phyloP scores from a whole-genome alignment of 2,329 filamentous ascomycete genomes.

The Aspergillus sp. region DNA sequence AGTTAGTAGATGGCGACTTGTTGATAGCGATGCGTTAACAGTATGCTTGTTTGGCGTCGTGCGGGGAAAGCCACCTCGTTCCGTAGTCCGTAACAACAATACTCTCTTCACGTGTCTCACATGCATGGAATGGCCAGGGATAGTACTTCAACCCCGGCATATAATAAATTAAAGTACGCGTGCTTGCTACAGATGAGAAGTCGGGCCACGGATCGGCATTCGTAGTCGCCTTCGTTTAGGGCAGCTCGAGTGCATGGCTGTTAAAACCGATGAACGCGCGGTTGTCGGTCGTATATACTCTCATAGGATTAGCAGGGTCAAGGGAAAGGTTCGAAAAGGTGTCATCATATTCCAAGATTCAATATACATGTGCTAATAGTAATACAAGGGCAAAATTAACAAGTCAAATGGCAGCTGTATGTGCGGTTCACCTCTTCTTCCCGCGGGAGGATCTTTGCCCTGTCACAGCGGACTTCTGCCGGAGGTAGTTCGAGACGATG shows the following conservation, averaged over 20 bases:
- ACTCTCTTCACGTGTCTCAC: not conserved
- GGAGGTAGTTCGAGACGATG: slow-evolving; percentile 67
- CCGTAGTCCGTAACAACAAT: not conserved
- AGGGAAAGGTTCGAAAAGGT: slow-evolving; percentile 10
- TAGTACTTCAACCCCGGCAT: not conserved
- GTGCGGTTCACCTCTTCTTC: slow-evolving; percentile 20
- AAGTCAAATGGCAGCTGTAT: not conserved
- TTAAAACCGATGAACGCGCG: not conserved
- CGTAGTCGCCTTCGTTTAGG: not conserved
- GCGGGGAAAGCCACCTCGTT: slow-evolving; percentile 5
- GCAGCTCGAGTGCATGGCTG: not conserved
- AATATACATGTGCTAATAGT: slow-evolving; percentile 28
- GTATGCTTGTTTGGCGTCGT: not conserved
- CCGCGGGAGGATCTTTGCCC: slow-evolving; percentile 22
- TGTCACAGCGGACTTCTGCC: slow-evolving; percentile 50
- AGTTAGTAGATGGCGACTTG: not conserved
- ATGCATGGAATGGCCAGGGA: not conserved
- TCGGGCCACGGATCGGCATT: not conserved
- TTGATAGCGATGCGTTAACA: not conserved
- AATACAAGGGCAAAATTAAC: slow-evolving; percentile 29
- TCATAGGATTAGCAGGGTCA: slow-evolving; percentile 7
- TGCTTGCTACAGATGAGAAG: not conserved
- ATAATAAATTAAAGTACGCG: not conserved
- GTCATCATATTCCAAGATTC: slow-evolving; percentile 16
- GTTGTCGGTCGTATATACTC: no score